Evolutionary conservation across 306 rosid species (phyloP), one percentile per base, ranked within the genome.

Genomic region (Trifolium pratense): DNA sequence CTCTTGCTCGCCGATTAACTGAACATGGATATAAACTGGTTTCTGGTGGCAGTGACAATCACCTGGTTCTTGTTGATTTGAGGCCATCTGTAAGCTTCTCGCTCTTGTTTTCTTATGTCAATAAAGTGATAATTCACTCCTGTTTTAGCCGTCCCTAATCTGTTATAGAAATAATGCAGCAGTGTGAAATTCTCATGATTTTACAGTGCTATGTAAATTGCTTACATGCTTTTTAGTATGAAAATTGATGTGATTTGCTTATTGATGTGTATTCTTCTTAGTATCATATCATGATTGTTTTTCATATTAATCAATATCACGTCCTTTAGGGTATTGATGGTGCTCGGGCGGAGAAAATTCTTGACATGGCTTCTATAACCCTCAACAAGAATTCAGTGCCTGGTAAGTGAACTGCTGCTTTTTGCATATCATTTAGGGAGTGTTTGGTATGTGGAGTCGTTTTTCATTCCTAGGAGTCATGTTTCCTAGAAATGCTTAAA

Each of bases 41-140:
- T 80, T 94, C 98, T 78, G 98, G 96, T 68, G 98, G 97, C 51
- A 94, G 90, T 66, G 97, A 91, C 77, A 94, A 94, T 82, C 98
- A 91, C 75, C 81, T 94, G 74, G 95, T 86, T 83, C 98, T 94
- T 79, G 92, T 94, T 13, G 98, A 94, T 83, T 83, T 94, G 51
- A 89, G 98, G 81, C 97, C 97, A 32, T 79, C 88, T 21, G 98
- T 94, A 91, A 86, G 88, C 81, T 73, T 83, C 57, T 61, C 46
- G 62, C 18, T 48, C 49, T 40, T 49, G 25, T 59, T 48, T 26
- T 40, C 8, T 8, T 20, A 12, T 14, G 46, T 25, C 43, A 26
- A 63, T 48, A 46, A 21, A 43, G 73, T 18, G 26, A 37, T 17
- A 16, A 4, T 60, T 66, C 16, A 0, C 45, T 64, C 16, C 13